These are phyloP conservation scores for Kandelia obovata DNA, from an alignment of 345 rosid species.

Conservation along the genomic window DNA sequence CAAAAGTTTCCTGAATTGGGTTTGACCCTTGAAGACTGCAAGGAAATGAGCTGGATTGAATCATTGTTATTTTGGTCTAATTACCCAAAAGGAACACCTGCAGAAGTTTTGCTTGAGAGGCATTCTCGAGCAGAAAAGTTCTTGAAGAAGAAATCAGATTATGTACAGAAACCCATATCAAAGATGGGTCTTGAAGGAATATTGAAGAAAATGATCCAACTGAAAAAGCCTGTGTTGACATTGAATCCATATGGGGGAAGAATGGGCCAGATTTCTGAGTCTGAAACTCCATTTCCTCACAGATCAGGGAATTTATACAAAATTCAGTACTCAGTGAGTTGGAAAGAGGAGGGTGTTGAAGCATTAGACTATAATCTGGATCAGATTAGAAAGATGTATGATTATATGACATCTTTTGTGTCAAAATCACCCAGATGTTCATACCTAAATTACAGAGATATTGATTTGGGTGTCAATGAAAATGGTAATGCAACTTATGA, in stretches of 20 bases:
- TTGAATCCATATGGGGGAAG: conserved; percentile 63
- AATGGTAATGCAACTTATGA: conserved; percentile 25
- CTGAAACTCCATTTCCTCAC: conserved; percentile 58
- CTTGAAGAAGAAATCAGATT: conserved; percentile 71
- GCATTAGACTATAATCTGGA: conserved; percentile 22
- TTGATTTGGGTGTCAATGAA: conserved; percentile 26
- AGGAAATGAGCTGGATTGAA: conserved; percentile 48
- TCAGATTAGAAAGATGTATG: conserved; percentile 32
- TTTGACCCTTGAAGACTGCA: conserved; percentile 42
- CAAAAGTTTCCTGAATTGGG: conserved; percentile 49
- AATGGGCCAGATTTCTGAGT: conserved; percentile 48
- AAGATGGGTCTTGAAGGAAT: conserved; percentile 33
- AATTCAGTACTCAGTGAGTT: conserved; percentile 40
- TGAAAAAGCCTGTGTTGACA: conserved; percentile 39
- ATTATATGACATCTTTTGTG: conserved; percentile 47
- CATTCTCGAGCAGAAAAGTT: conserved; percentile 33
- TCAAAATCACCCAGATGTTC: conserved; percentile 54
- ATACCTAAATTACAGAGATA: conserved; percentile 30
- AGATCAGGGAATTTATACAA: conserved; percentile 51
- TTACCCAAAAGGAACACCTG: conserved; percentile 23
- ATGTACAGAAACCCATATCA: conserved; percentile 46
- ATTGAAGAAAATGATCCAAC: conserved; percentile 47
- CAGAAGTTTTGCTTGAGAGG: conserved; percentile 44
- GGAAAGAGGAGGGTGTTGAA: conserved; percentile 36
- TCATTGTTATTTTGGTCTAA: conserved; percentile 36